phyloP scores from a whole-genome alignment of 352 stramenopile genomes.

The Globisporangium middletonii region DNA sequence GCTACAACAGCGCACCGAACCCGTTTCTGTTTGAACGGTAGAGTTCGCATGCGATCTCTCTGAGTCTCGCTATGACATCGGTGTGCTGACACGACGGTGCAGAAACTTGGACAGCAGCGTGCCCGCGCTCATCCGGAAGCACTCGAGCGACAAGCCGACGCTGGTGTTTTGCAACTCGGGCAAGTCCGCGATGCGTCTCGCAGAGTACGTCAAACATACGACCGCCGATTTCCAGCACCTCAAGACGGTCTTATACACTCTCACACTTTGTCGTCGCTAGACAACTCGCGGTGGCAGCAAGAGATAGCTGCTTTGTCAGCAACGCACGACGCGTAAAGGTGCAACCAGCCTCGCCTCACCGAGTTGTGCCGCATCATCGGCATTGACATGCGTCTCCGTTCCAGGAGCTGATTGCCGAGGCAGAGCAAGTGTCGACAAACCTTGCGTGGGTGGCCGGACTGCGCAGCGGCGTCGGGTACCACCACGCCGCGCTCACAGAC shows the following conservation, averaged over 20 bases:
- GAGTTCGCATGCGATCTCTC: neutral
- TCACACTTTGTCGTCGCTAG: conserved; percentile 1
- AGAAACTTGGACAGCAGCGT: conserved; percentile 48
- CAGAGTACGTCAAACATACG: conserved; percentile 9
- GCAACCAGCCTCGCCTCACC: neutral
- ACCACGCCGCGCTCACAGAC: conserved; percentile 25
- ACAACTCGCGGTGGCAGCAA: neutral
- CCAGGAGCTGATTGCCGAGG: conserved; percentile 7
- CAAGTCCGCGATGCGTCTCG: conserved; percentile 21
- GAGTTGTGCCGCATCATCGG: no score
- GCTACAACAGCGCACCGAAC: conserved; percentile 20
- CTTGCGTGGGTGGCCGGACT: conserved; percentile 9
- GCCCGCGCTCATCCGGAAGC: conserved; percentile 27
- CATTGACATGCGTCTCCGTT: no score
- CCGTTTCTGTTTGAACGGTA: conserved; percentile 33
- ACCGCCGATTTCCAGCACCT: neutral
- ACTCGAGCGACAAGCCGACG: conserved; percentile 37
- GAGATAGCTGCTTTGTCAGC: neutral
- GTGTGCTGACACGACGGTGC: neutral
- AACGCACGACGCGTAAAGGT: conserved; percentile 8
- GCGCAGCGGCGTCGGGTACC: conserved; percentile 24
- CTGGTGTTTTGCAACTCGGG: conserved; percentile 56
- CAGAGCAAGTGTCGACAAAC: conserved; percentile 10
- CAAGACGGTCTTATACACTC: no score
- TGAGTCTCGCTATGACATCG: neutral